Base-by-base conservation (phyloP, 495 filamentous ascomycete genomes). In the Aspergillus avenaceus region DNA sequence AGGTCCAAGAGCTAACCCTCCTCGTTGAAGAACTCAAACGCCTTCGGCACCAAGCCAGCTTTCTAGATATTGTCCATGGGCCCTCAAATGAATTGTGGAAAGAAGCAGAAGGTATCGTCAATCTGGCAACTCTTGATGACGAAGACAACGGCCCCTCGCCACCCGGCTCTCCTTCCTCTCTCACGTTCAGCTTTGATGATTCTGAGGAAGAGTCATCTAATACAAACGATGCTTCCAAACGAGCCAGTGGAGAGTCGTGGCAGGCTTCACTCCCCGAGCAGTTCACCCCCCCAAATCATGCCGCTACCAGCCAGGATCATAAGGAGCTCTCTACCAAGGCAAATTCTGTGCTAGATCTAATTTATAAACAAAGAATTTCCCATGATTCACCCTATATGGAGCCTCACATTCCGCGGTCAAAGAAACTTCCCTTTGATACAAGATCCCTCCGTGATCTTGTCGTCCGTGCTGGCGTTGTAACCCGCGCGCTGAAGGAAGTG, bases 361-460 rank as follows among this genome's bases (percentile, higher is more conserved):
- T 97, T 66, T 84, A 91, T 65, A 79, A 87, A 52, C 80, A 83
- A 57, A 79, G 77, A 26, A 73, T 71, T 14, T 64, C 74, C 2
- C 69, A 78, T 8, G 74, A 80, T 57, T 74, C 78, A 11, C 64
- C 68, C 37, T 51, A 76, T 31, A 44, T 65, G 26, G 62, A 74
- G 14, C 55, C 72, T 16, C 58, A 72, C 8, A 66, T 71, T 38
- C 65, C 77, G 14, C 66, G 82, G 9, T 69, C 81, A 36, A 85
- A 86, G 53, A 95, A 95, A 64, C 82, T 96, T 26, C 88, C 88
- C 12, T 97, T 97, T 56, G 91, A 96, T 61, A 96, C 90, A 8
- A 89, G 86, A 26, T 95, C 88, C 49, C 81, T 97, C 18, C 84
- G 85, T 51, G 88, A 92, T 63, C 75, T 97, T 41, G 91, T 97